These are phyloP conservation scores for Colletotrichum sp. DNA, from an alignment of 2,329 filamentous ascomycete genomes.

Conservation along the genomic window DNA sequence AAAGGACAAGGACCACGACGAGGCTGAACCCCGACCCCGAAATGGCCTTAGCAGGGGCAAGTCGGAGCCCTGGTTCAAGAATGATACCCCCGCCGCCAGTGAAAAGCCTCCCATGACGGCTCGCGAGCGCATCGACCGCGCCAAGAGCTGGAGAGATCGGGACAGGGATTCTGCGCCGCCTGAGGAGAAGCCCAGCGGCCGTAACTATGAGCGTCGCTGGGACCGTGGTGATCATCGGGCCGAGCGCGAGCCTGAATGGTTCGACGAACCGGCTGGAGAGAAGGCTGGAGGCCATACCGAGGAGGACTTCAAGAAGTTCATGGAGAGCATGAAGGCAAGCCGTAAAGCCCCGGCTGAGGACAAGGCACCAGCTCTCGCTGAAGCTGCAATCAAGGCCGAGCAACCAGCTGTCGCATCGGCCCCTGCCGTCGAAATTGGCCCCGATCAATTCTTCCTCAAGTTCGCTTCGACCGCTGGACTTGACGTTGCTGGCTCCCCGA, in stretches of 20 bases:
- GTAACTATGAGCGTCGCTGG: conserved; percentile 55
- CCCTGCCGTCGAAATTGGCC: conserved; percentile 68
- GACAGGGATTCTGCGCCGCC: conserved; percentile 42
- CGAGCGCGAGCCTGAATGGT: conserved; percentile 90
- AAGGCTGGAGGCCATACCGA: conserved; percentile 77
- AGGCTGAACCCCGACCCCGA: conserved; percentile 60
- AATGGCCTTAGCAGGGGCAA: conserved; percentile 70
- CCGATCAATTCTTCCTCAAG: conserved; percentile 79
- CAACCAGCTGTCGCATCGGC: conserved; percentile 63
- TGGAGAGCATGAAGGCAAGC: conserved; percentile 84
- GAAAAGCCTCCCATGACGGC: conserved; percentile 37
- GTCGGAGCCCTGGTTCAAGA: conserved; percentile 78
- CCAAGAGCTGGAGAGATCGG: conserved; percentile 67
- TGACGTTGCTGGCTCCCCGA: conserved; percentile 55
- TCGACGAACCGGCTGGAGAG: conserved; percentile 76
- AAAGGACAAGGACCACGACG: conserved; percentile 53
- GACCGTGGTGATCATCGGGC: conserved; percentile 62
- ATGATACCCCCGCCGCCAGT: conserved; percentile 46
- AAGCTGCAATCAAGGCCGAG: conserved; percentile 48
- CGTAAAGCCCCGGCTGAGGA: conserved; percentile 46
- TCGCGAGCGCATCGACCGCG: conserved; percentile 62
- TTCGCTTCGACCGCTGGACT: conserved; percentile 46
- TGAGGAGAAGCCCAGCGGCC: conserved; percentile 62
- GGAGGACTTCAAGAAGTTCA: conserved; percentile 94
- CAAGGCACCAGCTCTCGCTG: conserved; percentile 37